Conservation (phyloP, 345 rosid genomes). For the Corchorus olitorius region DNA sequence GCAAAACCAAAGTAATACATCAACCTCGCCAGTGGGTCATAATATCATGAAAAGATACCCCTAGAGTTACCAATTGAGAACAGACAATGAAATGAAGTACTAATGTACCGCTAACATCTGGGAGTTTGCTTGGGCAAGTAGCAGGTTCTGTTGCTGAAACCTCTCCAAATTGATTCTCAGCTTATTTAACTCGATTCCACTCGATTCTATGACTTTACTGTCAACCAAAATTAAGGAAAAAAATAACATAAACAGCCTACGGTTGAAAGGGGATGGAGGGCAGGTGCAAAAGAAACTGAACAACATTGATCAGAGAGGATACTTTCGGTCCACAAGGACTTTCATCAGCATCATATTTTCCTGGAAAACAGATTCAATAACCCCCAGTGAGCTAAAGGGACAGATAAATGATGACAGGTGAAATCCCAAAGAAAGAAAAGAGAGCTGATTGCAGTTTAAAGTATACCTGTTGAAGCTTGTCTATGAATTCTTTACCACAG, state of each 20-base stretch:
- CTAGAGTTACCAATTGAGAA: conserved; percentile 13
- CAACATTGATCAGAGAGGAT: conserved; percentile 24
- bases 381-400: conserved; percentile 18
- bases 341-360: conserved; percentile 56
- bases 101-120: conserved; percentile 59
- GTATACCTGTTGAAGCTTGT: conserved; percentile 52
- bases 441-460: neutral
- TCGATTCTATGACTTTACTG: conserved; percentile 61
- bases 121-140: conserved; percentile 62
- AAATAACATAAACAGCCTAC: neutral
- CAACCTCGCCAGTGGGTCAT: conserved; percentile 18
- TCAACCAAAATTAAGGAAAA: conserved; percentile 13
- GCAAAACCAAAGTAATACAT: conserved; percentile 35
- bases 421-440: conserved; percentile 4
- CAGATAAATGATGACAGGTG: neutral
- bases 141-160: conserved; percentile 62
- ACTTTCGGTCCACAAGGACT: conserved; percentile 55
- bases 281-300: neutral
- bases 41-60: neutral
- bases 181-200: conserved; percentile 56
- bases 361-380: conserved; percentile 38
- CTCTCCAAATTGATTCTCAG: conserved; percentile 53
- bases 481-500: conserved; percentile 36
- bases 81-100: neutral
- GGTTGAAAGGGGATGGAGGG: too few relatives aligned